Evolutionary conservation across 176 grass and related monocot species (phyloP).

Genomic region (Triticum turgidum): DNA sequence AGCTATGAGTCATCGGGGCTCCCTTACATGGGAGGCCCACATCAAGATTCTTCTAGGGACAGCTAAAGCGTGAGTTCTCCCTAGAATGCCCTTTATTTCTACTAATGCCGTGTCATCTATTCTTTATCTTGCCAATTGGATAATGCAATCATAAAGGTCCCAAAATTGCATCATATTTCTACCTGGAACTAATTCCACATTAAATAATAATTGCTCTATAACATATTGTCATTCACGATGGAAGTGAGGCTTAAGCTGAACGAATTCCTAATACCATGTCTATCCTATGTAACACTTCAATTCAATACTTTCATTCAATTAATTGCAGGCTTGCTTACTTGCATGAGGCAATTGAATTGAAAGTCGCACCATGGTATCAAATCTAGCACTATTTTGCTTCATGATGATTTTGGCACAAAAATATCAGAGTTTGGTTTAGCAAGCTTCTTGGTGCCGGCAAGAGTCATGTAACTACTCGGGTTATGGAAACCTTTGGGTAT

Average conservation of each 20-base stretch:
- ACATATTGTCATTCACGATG: not conserved
- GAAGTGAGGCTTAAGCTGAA: constrained; percentile 6
- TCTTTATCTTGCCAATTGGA: not conserved
- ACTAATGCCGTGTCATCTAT: not conserved
- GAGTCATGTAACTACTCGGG: constrained; percentile 82
- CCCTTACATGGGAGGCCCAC: constrained; percentile 74
- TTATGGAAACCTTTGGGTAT: constrained; percentile 92
- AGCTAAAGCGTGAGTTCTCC: constrained; percentile 74
- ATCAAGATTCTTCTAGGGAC: constrained; percentile 81
- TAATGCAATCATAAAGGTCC: not conserved
- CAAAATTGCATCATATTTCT: not conserved
- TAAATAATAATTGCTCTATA: constrained; percentile 18
- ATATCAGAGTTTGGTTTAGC: constrained; percentile 85
- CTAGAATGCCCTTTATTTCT: constrained; percentile 1
- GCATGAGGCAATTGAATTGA: constrained; percentile 83
- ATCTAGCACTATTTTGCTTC: constrained; percentile 82
- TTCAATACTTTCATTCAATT: constrained; percentile 24
- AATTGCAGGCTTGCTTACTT: constrained; percentile 69
- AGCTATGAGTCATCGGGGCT: constrained; percentile 65
- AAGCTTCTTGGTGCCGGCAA: constrained; percentile 83
- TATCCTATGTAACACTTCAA: constrained; percentile 14
- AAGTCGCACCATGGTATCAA: constrained; percentile 88
- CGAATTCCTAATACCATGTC: not conserved
- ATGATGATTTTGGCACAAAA: constrained; percentile 78
- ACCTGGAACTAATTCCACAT: not conserved